These are phyloP conservation scores for Theileria parva DNA, from an alignment of 169 alveolate genomes.

Conservation along the genomic window DNA sequence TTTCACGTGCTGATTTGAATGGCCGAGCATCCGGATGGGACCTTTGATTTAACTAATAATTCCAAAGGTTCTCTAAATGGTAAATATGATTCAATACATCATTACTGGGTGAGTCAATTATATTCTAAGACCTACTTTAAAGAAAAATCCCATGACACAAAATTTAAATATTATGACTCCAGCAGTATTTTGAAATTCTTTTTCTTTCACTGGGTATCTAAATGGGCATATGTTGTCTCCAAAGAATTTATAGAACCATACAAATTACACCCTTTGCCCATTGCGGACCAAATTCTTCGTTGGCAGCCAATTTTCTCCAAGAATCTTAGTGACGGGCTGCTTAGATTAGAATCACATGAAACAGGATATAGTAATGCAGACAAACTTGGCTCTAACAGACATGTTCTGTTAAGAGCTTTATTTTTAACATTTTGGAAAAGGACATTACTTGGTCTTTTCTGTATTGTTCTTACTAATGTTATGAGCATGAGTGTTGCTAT, in stretches of 20 bases:
- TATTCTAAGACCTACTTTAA: background rate
- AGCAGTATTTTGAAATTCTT: conserved; percentile 23
- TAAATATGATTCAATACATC: no score
- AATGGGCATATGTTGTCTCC: conserved; percentile 27
- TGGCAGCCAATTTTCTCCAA: conserved; percentile 49
- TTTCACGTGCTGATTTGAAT: no score
- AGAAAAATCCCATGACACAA: background rate
- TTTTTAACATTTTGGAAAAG: background rate
- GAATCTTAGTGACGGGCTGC: conserved; percentile 54
- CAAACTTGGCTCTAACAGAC: background rate
- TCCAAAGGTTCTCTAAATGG: no score
- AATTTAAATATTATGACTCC: conserved; percentile 10
- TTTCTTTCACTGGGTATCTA: conserved; percentile 32
- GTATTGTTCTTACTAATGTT: background rate
- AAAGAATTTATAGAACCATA: conserved; percentile 10
- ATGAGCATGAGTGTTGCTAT: background rate
- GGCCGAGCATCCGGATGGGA: no score
- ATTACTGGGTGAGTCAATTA: background rate
- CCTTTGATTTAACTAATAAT: no score
- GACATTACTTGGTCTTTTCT: background rate
- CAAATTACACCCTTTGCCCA: conserved; percentile 30
- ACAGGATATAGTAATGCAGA: background rate
- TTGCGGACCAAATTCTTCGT: conserved; percentile 34
- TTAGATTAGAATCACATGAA: conserved; percentile 24
- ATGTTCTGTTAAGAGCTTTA: background rate